Base-by-base conservation (phyloP, 768 basidiomycete genomes). In the Lepiota brunneoincarnata region DNA sequence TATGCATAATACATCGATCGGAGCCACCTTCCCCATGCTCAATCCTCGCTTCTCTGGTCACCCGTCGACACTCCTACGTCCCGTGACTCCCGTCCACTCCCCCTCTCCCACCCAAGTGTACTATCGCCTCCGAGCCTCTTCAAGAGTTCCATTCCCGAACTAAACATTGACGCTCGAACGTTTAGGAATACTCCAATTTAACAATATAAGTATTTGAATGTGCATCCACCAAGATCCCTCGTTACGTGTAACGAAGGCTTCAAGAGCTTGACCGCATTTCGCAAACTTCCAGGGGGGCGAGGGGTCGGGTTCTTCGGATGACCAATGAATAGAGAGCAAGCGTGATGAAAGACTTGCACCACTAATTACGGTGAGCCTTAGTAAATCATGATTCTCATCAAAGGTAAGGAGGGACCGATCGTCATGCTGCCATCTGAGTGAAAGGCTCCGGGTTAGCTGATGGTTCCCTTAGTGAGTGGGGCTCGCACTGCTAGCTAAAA, bases 311-410 rank as follows among this genome's bases (percentile, higher is more conserved):
- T 90, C 88, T n/a, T 72, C 61, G 1, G 80, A 70, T 0, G 78
- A 61, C 89, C 87, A 91, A 76, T n/a, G n/a, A n/a, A n/a, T n/a
- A 89, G 89, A 1, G 86, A 83, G 65, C 89, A 87, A 1, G 75
- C 72, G 84, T 67, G 37, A 85, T 73, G 66, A 90, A 90, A 0
- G 86, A 83, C 63, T 89, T 88, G 31, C 72, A 86, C 88, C 62
- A 83, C 86, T 88, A 87, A 90, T 68, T 89, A 91, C 2, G 86
- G 84, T 21, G 86, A 88, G 18, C 87, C 87, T n/a, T 15, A 83
- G 82, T 3, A 86, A 86, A 64, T 90, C 89, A 72, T 91, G 89
- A 68, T 87, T 89, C 64, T 90, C 84, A 11, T 81, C 86, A 74
- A 89, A 83, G 65, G 84, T 85, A 68, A 81, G 82, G 61, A n/a